Base-by-base conservation (phyloP, 768 basidiomycete genomes). In the Russula sp. region DNA sequence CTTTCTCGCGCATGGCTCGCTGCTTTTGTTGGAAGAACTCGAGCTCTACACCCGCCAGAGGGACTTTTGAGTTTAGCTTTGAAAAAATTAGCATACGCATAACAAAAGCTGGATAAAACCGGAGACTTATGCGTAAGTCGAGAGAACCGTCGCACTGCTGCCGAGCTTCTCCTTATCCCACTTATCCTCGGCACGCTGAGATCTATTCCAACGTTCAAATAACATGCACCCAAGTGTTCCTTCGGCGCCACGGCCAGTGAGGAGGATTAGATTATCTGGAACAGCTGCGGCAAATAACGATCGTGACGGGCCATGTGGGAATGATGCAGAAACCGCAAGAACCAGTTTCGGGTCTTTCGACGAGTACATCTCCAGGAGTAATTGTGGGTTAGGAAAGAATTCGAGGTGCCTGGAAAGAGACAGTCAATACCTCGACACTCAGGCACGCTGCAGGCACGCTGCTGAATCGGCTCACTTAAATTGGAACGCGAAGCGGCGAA, bases 101-200 rank as follows among this genome's bases (percentile, higher is more conserved):
- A n/a, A 56, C 28, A n/a, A 46, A 38, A 32, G 16, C 28, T 50
- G 5, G 28, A 26, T 28, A n/a, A 30, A 48, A 58, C 18, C 32
- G 2, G 13, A 28, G 26, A 72, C 79, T 58, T 70, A 92, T 92
- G 76, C 82, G 83, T 36, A 98, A 71, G 49, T 79, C 80, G 59
- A 95, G 75, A 14, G 75, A 74, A 40, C 88, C 70, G 64, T 92
- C 87, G 95, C 77, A 69, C 89, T 91, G 61, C 82, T 84, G 1
- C 97, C 97, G 36, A 98, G 90, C 69, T 83, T 89, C 5, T 94
- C 96, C 69, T 86, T 84, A 66, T 96, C 94, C 87, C 93, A 97
- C 70, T 86, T 89, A 44, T 88, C 85, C 40, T 88, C 87, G 0
- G 83, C 79, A n/a, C 86, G 79, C 76, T 98, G 97, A 2, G 84